Percentiles rank a stretch among this genome's conserved stretches.
Conservation (phyloP, 495 filamentous ascomycete species). For the Daldinia decipiens region DNA sequence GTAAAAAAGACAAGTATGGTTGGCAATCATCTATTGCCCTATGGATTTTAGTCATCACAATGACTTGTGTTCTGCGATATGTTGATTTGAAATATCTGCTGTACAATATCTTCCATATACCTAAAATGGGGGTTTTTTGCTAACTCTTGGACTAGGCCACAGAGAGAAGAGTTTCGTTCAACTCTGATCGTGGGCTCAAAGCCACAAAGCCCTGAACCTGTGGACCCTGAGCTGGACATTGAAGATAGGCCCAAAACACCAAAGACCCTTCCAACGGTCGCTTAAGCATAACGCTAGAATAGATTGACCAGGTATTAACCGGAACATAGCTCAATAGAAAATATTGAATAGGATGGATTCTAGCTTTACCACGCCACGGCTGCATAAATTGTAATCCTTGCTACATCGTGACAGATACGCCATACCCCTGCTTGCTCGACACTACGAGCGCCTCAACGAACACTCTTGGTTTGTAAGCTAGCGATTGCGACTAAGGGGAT, state of each 20-base stretch:
- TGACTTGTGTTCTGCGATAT: conserved; percentile 44
- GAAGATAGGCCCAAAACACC: conserved; percentile 16
- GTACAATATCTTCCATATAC: conserved; percentile 25
- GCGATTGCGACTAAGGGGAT: no score
- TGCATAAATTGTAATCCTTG: no score
- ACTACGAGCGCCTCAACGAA: no score
- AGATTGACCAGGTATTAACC: no score
- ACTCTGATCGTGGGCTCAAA: conserved; percentile 20
- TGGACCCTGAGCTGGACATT: conserved; percentile 11
- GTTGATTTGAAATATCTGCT: conserved; percentile 43
- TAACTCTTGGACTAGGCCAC: conserved; percentile 24
- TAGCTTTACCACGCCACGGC: no score
- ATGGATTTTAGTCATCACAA: conserved; percentile 49
- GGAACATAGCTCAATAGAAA: no score
- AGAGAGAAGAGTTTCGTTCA: conserved; percentile 28
- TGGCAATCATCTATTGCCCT: conserved; percentile 54
- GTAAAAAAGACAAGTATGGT: conserved; percentile 47
- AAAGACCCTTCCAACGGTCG: conserved; percentile 1
- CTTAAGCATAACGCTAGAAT: not conserved
- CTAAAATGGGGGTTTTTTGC: not conserved
- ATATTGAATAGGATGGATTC: no score
- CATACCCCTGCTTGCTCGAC: no score
- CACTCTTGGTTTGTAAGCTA: no score
- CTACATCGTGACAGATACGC: no score
- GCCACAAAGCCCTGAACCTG: conserved; percentile 12